Evolutionary conservation across 192 early-diverging fungal genomes (phyloP), one percentile per base, ranked within the genome.

Genomic region (Coemansia sp.): DNA sequence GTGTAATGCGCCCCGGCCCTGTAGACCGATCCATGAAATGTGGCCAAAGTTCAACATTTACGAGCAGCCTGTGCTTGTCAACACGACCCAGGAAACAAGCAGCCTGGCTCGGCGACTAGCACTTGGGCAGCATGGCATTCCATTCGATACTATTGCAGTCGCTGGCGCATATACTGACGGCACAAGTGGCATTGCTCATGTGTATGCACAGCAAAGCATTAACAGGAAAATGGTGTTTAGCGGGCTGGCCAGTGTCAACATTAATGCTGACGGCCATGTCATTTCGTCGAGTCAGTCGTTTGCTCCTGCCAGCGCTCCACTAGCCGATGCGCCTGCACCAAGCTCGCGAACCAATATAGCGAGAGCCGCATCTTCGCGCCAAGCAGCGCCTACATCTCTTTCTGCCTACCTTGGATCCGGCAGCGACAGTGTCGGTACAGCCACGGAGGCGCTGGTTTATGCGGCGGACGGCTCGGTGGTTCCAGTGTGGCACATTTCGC

Each of bases 161-260:
- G 82, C 87, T 42, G 82, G 83, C 65, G 64, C 81, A 9, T 89
- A 91, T 67, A 77, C 65, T 13, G 86, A 88, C 9, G 68, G 82
- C 8, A 81, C 83, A 57, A 86, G 82, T n/a, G 85, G 83, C 17
- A 68, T 93, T 5, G 86, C 90, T n/a, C 92, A 94, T 62, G 86
- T 94, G 9, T 88, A 94, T 61, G 57, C 90, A 10, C 84, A 85
- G 37, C 94, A 97, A 58, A 51, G 77, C 6, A 58, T 83, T 32
- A 57, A 88, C 49, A 91, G 86, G 9, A 37, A 90, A 5, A 79
- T 83, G 51, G 83, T 97, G 9, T 66, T 82, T 21, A 97, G 94
- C 65, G 89, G 82, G 34, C 86, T 93, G 59, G 89, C 88, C 36
- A 92, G 89, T 59, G 69, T 91, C 67, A 93, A 97, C 58, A 67